Conservation (phyloP, 768 basidiomycete genomes). For the Macrolepiota albuminosa region DNA sequence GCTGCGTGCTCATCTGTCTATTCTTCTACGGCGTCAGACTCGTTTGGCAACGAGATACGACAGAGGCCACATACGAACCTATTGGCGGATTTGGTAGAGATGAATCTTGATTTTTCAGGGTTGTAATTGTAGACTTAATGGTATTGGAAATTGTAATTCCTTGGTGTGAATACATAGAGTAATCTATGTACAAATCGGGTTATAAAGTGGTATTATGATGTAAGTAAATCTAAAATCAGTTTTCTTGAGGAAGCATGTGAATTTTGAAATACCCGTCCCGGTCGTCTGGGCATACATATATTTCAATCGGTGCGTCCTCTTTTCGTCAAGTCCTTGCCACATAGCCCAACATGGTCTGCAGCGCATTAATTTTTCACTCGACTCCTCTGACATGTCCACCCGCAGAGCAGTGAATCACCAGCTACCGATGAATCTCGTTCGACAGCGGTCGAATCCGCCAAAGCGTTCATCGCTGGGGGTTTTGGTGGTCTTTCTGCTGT, state of each 20-base stretch:
- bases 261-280: background rate
- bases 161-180: background rate
- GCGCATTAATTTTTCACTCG: background rate
- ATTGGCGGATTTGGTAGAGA: slow-evolving; percentile 72
- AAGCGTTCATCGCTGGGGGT: slow-evolving; percentile 92
- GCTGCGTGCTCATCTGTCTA: slow-evolving; percentile 53
- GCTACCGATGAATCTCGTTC: slow-evolving; percentile 29
- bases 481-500: slow-evolving; percentile 87
- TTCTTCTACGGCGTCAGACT: slow-evolving; percentile 72
- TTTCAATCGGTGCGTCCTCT: background rate
- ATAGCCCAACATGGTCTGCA: slow-evolving; percentile 13
- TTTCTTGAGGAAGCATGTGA: slow-evolving; percentile 1
- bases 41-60: slow-evolving; percentile 71
- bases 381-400: background rate
- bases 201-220: background rate
- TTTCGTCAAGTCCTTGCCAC: background rate
- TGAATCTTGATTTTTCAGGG: slow-evolving; percentile 25
- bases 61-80: slow-evolving; percentile 88
- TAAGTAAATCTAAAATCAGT: background rate
- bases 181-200: background rate
- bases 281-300: background rate
- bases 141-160: background rate
- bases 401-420: slow-evolving; percentile 33
- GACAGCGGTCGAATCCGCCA: slow-evolving; percentile 47
- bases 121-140: background rate